A percentile compares a stretch with the other conserved stretches of the same genome.
Conservation (phyloP, 1,284 basidiomycete genomes). For the Mycosarcoma mackinlayi region DNA sequence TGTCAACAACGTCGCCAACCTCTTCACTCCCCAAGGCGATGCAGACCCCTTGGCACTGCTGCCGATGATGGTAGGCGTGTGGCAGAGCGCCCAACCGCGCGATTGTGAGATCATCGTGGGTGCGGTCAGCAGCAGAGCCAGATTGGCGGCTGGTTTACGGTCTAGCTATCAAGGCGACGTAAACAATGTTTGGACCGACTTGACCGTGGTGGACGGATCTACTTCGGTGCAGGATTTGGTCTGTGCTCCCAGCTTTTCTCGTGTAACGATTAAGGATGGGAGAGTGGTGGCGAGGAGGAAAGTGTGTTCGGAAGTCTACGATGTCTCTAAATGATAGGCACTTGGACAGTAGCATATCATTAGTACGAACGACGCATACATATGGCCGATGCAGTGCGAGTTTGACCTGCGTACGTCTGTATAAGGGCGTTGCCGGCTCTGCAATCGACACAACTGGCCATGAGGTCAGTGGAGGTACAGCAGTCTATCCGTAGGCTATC, state of each 20-base stretch:
- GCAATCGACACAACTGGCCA: too few relatives aligned
- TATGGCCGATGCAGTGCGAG: too few relatives aligned
- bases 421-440: too few relatives aligned
- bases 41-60: constrained; percentile 45
- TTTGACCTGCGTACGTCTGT: too few relatives aligned
- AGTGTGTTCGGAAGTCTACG: constrained; percentile 7
- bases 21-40: constrained; percentile 55
- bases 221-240: constrained; percentile 14
- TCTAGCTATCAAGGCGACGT: neutral
- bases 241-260: constrained; percentile 12
- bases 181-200: constrained; percentile 8
- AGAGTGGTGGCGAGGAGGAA: constrained; percentile 5
- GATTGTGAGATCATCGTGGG: constrained; percentile 21
- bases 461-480: too few relatives aligned
- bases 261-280: constrained; percentile 23
- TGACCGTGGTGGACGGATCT: constrained; percentile 13
- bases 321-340: neutral
- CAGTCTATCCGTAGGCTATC: too few relatives aligned
- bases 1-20: constrained; percentile 50
- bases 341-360: too few relatives aligned
- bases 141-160: constrained; percentile 7
- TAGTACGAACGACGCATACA: too few relatives aligned
- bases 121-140: constrained; percentile 6
- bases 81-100: constrained; percentile 32
- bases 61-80: constrained; percentile 39